Conservation (phyloP, 768 basidiomycete species). For the Termitomyces eurrhizus region DNA sequence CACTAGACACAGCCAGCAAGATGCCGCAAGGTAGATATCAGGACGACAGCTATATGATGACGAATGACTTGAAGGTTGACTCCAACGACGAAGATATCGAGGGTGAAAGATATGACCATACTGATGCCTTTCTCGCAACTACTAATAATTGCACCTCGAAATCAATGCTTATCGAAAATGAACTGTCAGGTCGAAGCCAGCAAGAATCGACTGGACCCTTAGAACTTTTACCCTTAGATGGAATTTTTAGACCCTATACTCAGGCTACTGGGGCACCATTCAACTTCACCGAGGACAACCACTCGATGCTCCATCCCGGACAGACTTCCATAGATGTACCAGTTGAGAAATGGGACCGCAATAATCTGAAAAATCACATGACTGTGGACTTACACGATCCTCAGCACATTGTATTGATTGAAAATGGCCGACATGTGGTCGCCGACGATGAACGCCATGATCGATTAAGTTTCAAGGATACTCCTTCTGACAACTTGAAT, state of each 20-base stretch:
- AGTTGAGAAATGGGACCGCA: background rate
- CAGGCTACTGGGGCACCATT: background rate
- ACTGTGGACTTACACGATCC: background rate
- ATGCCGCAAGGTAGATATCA: background rate
- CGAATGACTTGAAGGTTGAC: background rate
- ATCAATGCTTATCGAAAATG: background rate
- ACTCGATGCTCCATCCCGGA: background rate
- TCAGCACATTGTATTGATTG: background rate
- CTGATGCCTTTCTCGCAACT: background rate
- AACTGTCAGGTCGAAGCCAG: background rate
- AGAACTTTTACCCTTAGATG: background rate
- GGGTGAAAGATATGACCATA: background rate
- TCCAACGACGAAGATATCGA: background rate
- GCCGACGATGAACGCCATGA: background rate
- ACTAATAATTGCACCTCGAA: background rate
- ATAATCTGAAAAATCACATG: too few relatives aligned
- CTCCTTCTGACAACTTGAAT: background rate
- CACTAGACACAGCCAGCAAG: background rate
- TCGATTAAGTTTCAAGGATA: background rate
- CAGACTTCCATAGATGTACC: background rate
- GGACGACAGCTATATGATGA: background rate
- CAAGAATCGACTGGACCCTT: background rate
- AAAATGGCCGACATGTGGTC: background rate
- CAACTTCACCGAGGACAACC: background rate
- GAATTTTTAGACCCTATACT: background rate